Evolutionary conservation across 371 early-diverging fungal species (phyloP).

Genomic region (Mucor indicus): DNA sequence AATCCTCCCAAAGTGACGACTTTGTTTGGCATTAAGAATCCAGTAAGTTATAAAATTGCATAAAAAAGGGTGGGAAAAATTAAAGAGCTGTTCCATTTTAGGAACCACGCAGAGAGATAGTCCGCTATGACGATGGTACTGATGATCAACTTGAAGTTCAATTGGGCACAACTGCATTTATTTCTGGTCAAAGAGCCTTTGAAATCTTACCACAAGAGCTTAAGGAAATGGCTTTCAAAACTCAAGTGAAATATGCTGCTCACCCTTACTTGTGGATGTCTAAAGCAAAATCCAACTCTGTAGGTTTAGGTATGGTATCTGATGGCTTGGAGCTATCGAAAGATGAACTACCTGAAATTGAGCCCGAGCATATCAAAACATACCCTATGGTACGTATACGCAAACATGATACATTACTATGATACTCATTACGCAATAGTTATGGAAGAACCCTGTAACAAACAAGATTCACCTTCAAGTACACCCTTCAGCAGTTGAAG

Average conservation of each 20-base stretch:
- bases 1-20: conserved; percentile 49
- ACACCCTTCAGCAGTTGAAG: conserved; percentile 44
- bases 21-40: conserved; percentile 45
- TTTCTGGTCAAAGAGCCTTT: conserved; percentile 49
- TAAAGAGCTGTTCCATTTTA: conserved; percentile 1
- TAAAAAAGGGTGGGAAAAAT: not conserved
- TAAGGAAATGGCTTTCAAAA: conserved; percentile 46
- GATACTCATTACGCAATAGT: conserved; percentile 7
- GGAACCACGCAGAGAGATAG: conserved; percentile 40
- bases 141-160: conserved; percentile 42
- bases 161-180: conserved; percentile 49
- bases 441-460: conserved; percentile 53
- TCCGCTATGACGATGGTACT: conserved; percentile 45
- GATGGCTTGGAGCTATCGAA: conserved; percentile 38
- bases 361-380: conserved; percentile 39
- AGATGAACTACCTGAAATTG: conserved; percentile 39
- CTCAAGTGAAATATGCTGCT: conserved; percentile 47
- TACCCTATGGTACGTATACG: conserved; percentile 41
- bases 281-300: conserved; percentile 35
- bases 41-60: conserved; percentile 32
- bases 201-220: conserved; percentile 43
- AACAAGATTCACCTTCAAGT: conserved; percentile 49
- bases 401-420: not conserved
- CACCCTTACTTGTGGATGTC: conserved; percentile 54
- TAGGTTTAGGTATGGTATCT: conserved; percentile 45